A percentile compares a stretch with the other conserved stretches of the same genome.
phyloP scores from a whole-genome alignment of 257 asterid species.

The Anisodus acutangulus region DNA sequence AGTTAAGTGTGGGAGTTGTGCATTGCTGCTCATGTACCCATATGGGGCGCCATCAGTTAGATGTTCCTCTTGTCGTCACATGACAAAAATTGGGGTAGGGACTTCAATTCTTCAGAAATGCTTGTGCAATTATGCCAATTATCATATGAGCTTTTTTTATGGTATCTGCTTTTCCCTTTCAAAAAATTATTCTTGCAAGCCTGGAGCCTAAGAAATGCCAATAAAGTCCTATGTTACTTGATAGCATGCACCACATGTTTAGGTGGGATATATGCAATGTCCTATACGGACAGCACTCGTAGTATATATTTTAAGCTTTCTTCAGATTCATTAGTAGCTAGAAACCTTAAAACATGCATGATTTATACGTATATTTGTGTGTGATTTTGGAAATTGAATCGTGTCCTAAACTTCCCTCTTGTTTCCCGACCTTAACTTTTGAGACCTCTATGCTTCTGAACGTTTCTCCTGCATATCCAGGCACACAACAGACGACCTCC shows the following conservation, averaged over 20 bases:
- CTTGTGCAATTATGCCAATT: neutral
- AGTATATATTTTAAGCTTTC: conserved; percentile 11
- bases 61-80: conserved; percentile 72
- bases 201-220: neutral
- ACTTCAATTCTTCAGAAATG: conserved; percentile 29
- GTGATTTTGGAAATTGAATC: neutral
- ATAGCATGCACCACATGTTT: neutral
- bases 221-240: neutral
- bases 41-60: conserved; percentile 77
- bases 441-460: conserved; percentile 17
- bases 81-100: conserved; percentile 81
- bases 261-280: neutral
- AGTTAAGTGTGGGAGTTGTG: conserved; percentile 80
- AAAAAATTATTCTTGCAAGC: neutral
- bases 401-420: neutral
- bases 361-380: neutral
- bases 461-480: conserved; percentile 48
- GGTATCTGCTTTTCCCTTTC: neutral
- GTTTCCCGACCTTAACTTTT: neutral
- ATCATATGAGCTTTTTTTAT: neutral
- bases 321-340: conserved; percentile 1
- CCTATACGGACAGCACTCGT: neutral
- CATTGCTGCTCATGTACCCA: conserved; percentile 78
- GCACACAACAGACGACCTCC: conserved; percentile 78
- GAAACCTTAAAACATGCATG: neutral